Base-by-base conservation (phyloP, 768 basidiomycete genomes). In the Terana coerulea region DNA sequence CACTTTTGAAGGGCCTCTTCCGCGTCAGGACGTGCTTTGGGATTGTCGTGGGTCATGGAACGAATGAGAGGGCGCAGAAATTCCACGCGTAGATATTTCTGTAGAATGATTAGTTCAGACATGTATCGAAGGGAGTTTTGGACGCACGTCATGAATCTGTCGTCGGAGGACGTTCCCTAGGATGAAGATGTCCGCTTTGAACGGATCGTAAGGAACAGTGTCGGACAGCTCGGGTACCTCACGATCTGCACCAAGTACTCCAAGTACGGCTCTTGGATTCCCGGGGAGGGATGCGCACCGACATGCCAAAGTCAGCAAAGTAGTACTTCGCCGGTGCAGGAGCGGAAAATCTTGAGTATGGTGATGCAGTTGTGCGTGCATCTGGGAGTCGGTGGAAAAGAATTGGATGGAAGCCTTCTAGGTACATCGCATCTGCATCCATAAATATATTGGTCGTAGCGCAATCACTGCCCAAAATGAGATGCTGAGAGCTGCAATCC, bases 231-330 rank as follows among this genome's bases (percentile, higher is more conserved):
- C 62, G 0, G 64, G 59, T 6, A 56, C 55, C 11, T 45, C 47
- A 22, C 47, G 25, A 11, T 55, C 52, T 7, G 52, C 33, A 5
- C 59, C 64, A 6, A 46, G 11, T 0, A 12, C 19, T 14, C 62
- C 64, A 7, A 42, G 25, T 0, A 54, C 59, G 0, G 60, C 39
- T n/a, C 33, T 47, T 7, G 42, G 28, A 14, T 11, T 19, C 2
- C 35, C 39, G 14, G 17, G 40, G 5, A 33, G 47, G 21, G 29
- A 47, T 19, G 7, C 26, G 42, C 1, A 47, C 44, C 0, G 64
- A 64, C 4, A 62, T 49, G 7, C 64, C 64, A 24, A 62, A 64
- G 49, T 65, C 64, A 17, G 57, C 51, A 35, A 45, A 61, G 47
- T 64, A 64, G 42, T 64, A 65, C 25, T 40, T 49, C 4, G 57